phyloP scores from a whole-genome alignment of 495 filamentous ascomycete genomes.

The Penicillium waksmanii region DNA sequence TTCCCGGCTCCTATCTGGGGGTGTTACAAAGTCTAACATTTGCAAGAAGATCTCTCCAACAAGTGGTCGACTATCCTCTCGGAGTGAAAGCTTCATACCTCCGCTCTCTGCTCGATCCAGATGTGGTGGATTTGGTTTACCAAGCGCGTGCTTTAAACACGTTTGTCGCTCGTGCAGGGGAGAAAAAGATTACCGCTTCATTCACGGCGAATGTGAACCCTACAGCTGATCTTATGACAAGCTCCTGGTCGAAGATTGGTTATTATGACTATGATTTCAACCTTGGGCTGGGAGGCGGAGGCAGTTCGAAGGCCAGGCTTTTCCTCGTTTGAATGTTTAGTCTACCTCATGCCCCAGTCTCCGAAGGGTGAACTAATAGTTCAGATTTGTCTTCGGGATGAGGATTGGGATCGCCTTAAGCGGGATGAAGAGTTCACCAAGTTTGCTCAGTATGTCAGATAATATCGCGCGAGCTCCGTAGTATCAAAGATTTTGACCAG shows the following conservation, averaged over 20 bases:
- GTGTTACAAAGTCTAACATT: constrained; percentile 48
- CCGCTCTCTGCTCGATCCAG: constrained; percentile 46
- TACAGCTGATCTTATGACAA: constrained; percentile 50
- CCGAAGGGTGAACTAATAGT: constrained; percentile 44
- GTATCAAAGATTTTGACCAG: no score
- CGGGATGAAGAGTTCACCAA: constrained; percentile 40
- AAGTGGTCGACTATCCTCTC: constrained; percentile 38
- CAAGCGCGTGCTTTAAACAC: constrained; percentile 49
- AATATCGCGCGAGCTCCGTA: background rate
- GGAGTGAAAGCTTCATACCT: constrained; percentile 47
- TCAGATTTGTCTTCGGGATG: constrained; percentile 48
- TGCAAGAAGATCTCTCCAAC: constrained; percentile 32
- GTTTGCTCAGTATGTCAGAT: constrained; percentile 42
- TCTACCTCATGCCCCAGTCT: constrained; percentile 51
- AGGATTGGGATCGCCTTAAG: constrained; percentile 44
- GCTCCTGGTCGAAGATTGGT: constrained; percentile 56
- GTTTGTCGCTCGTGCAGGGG: constrained; percentile 31
- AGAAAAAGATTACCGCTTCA: constrained; percentile 32
- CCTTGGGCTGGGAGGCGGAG: constrained; percentile 51
- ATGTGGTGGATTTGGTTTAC: constrained; percentile 34
- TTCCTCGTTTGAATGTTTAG: constrained; percentile 49
- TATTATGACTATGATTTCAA: constrained; percentile 53
- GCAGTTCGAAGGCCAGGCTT: constrained; percentile 54
- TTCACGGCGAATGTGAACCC: constrained; percentile 35
- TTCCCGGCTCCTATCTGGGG: constrained; percentile 51